Base-by-base conservation (phyloP, 2,329 filamentous ascomycete genomes). In the Xylariaceae sp. region DNA sequence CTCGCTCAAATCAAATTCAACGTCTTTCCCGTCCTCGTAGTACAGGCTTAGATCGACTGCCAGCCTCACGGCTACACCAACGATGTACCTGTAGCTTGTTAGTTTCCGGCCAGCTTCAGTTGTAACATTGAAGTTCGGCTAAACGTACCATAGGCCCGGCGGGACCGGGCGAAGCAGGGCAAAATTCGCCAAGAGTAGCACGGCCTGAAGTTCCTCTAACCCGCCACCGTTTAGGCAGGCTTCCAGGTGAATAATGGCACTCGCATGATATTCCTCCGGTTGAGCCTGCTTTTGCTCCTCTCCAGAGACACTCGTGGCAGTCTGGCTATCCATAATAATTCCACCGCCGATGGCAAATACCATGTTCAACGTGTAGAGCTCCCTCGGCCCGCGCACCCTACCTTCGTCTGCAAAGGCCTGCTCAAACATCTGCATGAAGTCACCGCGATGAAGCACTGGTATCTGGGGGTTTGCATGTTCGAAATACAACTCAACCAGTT, bases 401-500 rank as follows among this genome's bases (percentile, higher is more conserved):
- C 82, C 79, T 18, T 87, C 82, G 0, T 82, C 80, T 4, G 81
- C 78, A 70, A 96, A 96, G 0, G 90, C 88, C 43, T 83, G 81
- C 50, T 95, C 86, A 67, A 96, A 88, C 73, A 95, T 84, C 43
- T 87, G 81, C 85, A 91, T 90, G 66, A 96, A 97, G 63, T 96
- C 90, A 30, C 81, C 86, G 36, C 89, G 85, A 68, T 97, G 92
- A 47, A 97, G 76, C 41, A 96, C 90, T 0, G 92, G 92, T 60
- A 96, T 95, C 70, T 97, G 92, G 4, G 92, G 92, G 68, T 97
- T 97, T 1, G 92, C 90, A 68, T 96, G 89, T 72, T 96, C 90
- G 70, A 97, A 97, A 70, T 96, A 97, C 36, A 96, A 80, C 51
- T 85, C 82, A 36, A 89, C 85, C 16, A 97, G 78, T 55, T 84